Base-by-base conservation (phyloP, 495 filamentous ascomycete species). In the Daldinia caldariorum region DNA sequence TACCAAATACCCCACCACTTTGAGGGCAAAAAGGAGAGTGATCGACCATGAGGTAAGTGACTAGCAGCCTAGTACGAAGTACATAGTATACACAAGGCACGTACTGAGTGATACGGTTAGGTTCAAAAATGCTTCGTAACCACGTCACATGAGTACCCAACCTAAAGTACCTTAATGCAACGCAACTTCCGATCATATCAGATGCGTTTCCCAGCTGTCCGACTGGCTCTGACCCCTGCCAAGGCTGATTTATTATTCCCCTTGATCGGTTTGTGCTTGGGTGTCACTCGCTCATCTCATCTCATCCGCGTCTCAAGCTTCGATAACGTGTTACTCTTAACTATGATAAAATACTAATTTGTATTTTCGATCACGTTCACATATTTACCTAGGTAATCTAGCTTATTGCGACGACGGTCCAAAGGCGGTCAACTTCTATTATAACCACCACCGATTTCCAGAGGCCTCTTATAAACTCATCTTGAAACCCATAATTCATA, bases 141-240 rank as follows among this genome's bases (percentile, higher is more conserved):
- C 26, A 26, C 32, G 49, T 53, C 10, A 37, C 34, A 37, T 38
- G 6, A 14, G 16, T 35, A 32, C 14, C n/a, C n/a, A n/a, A n/a
- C n/a, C n/a, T n/a, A n/a, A n/a, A 5, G 3, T 43, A 43, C 39
- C 6, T 43, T 26, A 26, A 43, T 47, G 18, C 4, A 47, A 47
- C 18, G 9, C 43, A 47, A 16, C 43, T 22, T 4, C 35, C 54
- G 7, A 51, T 51, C 10, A 58, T 58, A 53, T 51, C 63, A 51
- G 54, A 58, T 66, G n/a, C n/a, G n/a, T n/a, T n/a, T n/a, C 13
- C 32, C 43, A 9, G 32, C 16, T 1, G n/a, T 58, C 13, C 53
- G 18, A 66, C 29, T 64, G 53, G 61, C 53, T 54, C 34, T 5
- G 20, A 50, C 56, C 63, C 63, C 63, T 66, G 63, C 63, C 62